A percentile compares a stretch with the other conserved stretches of the same genome.
Evolutionary conservation across 169 alveolate species (phyloP).

Genomic region (Cryptosporidium meleagridis): DNA sequence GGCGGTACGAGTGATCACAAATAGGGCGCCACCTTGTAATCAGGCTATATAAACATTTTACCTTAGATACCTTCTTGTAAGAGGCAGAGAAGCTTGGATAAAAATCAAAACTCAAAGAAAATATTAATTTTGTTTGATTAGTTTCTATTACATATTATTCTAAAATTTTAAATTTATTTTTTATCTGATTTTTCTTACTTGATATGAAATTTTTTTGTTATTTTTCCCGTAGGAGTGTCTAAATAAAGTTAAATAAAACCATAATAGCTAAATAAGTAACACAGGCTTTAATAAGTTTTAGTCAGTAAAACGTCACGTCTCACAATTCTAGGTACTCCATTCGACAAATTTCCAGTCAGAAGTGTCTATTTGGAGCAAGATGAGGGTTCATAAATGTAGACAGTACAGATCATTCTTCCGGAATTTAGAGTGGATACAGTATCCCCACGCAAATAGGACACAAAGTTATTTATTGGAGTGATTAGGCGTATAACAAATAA

Average conservation of each 20-base stretch:
- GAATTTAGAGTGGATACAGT: conserved; percentile 68
- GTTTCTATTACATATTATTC: not conserved
- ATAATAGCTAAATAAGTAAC: not conserved
- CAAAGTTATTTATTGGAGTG: conserved; percentile 68
- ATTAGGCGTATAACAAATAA: conserved; percentile 27
- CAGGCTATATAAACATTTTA: not conserved
- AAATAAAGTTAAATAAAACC: not conserved
- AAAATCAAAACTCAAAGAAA: too few relatives aligned
- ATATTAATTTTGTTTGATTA: too few relatives aligned
- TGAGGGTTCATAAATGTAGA: conserved; percentile 60
- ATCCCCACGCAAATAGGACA: conserved; percentile 73
- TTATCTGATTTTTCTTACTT: not conserved
- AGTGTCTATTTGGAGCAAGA: conserved; percentile 3
- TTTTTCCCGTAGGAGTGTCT: not conserved
- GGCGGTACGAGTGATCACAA: not conserved
- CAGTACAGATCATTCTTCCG: conserved; percentile 37
- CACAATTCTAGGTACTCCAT: conserved; percentile 28
- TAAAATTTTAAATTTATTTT: not conserved
- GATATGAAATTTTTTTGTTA: not conserved
- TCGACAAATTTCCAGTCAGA: conserved; percentile 76
- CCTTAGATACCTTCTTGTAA: not conserved
- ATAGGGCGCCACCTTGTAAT: not conserved
- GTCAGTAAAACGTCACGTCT: conserved; percentile 70
- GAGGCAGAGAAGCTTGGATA: not conserved
- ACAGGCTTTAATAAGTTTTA: not conserved